Evolutionary conservation across 768 basidiomycete genomes (phyloP).

Genomic region (Termitomyces sp.): DNA sequence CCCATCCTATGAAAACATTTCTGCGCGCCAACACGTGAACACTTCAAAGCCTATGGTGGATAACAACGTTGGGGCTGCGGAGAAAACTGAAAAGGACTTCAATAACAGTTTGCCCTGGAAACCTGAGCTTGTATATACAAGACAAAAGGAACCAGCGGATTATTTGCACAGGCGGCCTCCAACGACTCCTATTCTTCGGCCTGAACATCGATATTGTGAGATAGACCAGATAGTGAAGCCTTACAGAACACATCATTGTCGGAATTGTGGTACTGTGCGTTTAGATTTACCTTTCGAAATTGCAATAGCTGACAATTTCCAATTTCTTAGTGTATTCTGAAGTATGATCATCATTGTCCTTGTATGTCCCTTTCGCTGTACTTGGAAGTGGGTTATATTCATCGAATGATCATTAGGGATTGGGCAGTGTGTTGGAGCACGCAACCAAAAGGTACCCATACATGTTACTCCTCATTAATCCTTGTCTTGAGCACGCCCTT

Average conservation of each 20-base stretch:
- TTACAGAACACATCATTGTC: conserved; percentile 74
- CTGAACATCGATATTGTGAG: conserved; percentile 65
- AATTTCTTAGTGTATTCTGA: conserved; percentile 64
- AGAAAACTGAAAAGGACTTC: not conserved
- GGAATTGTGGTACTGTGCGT: conserved; percentile 76
- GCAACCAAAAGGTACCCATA: conserved; percentile 73
- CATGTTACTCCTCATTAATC: not conserved
- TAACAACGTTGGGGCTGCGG: not conserved
- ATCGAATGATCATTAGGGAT: conserved; percentile 54
- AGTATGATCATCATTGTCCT: conserved; percentile 89
- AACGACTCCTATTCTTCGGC: conserved; percentile 43
- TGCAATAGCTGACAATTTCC: not conserved
- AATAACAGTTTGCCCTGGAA: conserved; percentile 1
- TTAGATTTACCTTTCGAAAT: not conserved
- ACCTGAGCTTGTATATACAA: conserved; percentile 1
- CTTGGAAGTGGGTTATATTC: not conserved
- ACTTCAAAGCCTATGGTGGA: not conserved
- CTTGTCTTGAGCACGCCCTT: not conserved
- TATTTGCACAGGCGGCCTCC: conserved; percentile 32
- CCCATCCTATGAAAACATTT: conserved; percentile 39
- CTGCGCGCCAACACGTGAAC: not conserved
- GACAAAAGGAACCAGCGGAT: conserved; percentile 1
- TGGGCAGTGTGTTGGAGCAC: conserved; percentile 90
- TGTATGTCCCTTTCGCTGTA: conserved; percentile 46
- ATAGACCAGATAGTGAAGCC: conserved; percentile 70